phyloP scores from a whole-genome alignment of 306 rosid species.

The Gastrolobium bilobum region DNA sequence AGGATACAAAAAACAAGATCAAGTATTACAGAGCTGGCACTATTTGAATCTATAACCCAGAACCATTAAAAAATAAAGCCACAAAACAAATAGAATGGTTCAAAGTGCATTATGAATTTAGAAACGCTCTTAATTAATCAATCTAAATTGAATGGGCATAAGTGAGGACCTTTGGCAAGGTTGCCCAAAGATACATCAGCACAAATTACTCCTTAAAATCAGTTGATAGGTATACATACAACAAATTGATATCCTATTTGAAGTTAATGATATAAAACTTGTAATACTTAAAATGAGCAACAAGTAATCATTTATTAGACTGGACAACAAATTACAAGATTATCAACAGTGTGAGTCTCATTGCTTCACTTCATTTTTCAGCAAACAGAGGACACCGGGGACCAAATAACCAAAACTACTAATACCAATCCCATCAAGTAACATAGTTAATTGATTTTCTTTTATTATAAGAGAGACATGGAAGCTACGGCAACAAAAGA shows the following conservation, averaged over 20 bases:
- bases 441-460: background rate
- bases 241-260: background rate
- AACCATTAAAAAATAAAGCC: conserved; percentile 8
- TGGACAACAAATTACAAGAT: background rate
- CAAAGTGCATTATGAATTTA: background rate
- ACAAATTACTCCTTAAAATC: conserved; percentile 5
- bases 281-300: background rate
- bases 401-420: conserved; percentile 5
- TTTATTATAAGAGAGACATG: background rate
- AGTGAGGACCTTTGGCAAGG: background rate
- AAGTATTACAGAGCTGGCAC: conserved; percentile 13
- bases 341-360: background rate
- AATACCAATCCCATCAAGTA: conserved; percentile 3
- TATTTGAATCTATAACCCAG: background rate
- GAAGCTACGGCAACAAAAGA: background rate
- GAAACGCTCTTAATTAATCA: background rate
- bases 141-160: background rate
- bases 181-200: background rate
- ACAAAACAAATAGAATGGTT: conserved; percentile 10
- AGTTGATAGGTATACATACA: background rate
- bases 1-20: conserved; percentile 18
- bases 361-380: background rate
- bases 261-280: background rate
- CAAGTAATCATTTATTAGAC: conserved; percentile 3
- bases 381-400: background rate